phyloP scores from a whole-genome alignment of 768 basidiomycete genomes.

The Lepiota brunneoincarnata region DNA sequence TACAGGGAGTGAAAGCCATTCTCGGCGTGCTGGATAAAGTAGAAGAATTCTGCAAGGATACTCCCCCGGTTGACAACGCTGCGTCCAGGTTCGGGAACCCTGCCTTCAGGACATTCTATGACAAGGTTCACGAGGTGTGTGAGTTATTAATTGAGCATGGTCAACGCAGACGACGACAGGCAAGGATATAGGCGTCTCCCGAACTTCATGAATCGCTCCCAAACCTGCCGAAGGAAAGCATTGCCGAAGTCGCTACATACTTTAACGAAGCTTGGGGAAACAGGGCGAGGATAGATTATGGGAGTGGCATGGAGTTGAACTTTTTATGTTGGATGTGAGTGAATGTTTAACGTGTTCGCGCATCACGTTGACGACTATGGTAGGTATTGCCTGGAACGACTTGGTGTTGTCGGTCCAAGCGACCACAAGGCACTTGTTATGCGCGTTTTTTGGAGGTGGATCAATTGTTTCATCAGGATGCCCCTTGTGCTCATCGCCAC shows the following conservation, averaged over 20 bases:
- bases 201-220: constrained; percentile 59
- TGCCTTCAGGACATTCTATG: constrained; percentile 90
- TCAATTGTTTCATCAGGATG: constrained; percentile 1
- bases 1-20: constrained; percentile 62
- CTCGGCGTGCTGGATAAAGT: constrained; percentile 65
- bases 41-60: constrained; percentile 60
- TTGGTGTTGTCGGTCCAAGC: constrained; percentile 57
- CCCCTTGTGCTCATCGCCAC: constrained; percentile 23
- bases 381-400: constrained; percentile 78
- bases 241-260: constrained; percentile 74
- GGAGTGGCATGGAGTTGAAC: constrained; percentile 99
- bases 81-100: constrained; percentile 97
- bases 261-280: constrained; percentile 92
- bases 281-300: constrained; percentile 90
- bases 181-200: constrained; percentile 42
- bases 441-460: constrained; percentile 85
- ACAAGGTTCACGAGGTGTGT: constrained; percentile 66
- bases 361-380: neutral
- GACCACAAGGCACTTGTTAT: constrained; percentile 80
- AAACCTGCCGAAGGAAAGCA: constrained; percentile 52
- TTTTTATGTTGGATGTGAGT: constrained; percentile 95
- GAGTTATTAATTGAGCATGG: neutral
- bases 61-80: constrained; percentile 86
- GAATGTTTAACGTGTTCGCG: neutral
- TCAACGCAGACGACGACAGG: neutral